These are phyloP conservation scores for Speleostelium caveatum DNA, from an alignment of 78 protist genomes.

Conservation along the genomic window DNA sequence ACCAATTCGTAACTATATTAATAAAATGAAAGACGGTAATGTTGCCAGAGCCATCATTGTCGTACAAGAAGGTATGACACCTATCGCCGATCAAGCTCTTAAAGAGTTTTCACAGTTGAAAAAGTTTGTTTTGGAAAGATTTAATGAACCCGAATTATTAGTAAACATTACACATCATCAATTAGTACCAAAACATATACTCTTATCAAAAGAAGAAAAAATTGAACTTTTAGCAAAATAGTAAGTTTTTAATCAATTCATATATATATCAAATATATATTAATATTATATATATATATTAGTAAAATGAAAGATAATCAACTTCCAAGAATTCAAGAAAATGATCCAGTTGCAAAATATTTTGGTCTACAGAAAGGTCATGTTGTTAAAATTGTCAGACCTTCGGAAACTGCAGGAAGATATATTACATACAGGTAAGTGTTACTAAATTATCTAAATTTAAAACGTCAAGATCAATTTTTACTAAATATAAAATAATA, in stretches of 20 bases:
- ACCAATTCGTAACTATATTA: constrained; percentile 54
- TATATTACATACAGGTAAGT: constrained; percentile 93
- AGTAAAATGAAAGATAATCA: constrained; percentile 91
- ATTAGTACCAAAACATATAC: constrained; percentile 92
- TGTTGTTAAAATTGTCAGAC: constrained; percentile 93
- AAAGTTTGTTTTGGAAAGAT: constrained; percentile 70
- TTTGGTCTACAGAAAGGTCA: constrained; percentile 91
- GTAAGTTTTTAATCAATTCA: constrained; percentile 32
- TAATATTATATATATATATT: background rate
- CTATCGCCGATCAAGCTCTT: constrained; percentile 78
- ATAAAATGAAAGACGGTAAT: constrained; percentile 39
- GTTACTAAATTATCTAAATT: background rate
- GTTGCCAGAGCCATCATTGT: constrained; percentile 60
- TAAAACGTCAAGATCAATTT: background rate
- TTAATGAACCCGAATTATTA: constrained; percentile 89
- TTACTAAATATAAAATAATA: background rate
- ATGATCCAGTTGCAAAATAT: constrained; percentile 94
- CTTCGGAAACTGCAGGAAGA: constrained; percentile 97
- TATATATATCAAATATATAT: background rate
- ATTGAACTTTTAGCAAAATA: constrained; percentile 68
- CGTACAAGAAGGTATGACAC: constrained; percentile 58
- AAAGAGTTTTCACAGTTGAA: constrained; percentile 49
- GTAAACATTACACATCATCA: constrained; percentile 97
- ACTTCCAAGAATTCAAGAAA: constrained; percentile 93
- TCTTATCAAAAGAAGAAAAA: constrained; percentile 77